Percentiles rank a stretch among this genome's conserved stretches.
Evolutionary conservation across 164 flowering plant genomes (phyloP).

Genomic region (Vitis rotundifolia): DNA sequence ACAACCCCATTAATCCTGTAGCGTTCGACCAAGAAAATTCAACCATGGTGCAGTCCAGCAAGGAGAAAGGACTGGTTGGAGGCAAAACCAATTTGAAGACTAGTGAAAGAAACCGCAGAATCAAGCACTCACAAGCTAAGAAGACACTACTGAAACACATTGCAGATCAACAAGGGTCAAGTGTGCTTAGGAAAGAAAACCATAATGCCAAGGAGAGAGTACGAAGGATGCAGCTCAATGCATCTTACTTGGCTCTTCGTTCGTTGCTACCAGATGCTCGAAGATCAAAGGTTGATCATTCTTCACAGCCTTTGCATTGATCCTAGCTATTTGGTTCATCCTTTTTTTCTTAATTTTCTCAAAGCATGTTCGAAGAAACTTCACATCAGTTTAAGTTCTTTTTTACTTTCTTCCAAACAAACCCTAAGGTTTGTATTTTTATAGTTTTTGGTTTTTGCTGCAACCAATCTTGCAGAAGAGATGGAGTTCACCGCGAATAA

Average conservation of each 20-base stretch:
- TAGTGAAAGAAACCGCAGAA: not conserved
- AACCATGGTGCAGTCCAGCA: not conserved
- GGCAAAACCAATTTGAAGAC: not conserved
- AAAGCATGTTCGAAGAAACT: too few relatives aligned
- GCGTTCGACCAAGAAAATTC: too few relatives aligned
- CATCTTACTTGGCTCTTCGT: constrained; percentile 34
- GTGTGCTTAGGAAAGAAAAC: constrained; percentile 23
- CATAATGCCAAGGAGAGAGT: constrained; percentile 48
- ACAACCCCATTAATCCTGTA: too few relatives aligned
- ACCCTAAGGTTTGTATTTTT: too few relatives aligned
- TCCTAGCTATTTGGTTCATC: too few relatives aligned
- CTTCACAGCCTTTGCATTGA: not conserved
- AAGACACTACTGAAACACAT: not conserved
- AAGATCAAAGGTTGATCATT: constrained; percentile 30
- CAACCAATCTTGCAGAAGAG: constrained; percentile 26
- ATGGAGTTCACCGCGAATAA: constrained; percentile 31
- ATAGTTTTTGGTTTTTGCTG: too few relatives aligned
- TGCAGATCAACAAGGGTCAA: constrained; percentile 9
- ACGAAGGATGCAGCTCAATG: constrained; percentile 39
- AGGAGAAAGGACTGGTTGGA: not conserved
- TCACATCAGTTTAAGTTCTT: too few relatives aligned
- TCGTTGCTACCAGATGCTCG: constrained; percentile 30
- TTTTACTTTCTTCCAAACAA: too few relatives aligned
- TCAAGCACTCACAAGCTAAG: not conserved
- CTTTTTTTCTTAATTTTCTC: too few relatives aligned